These are phyloP conservation scores for Funneliformis geosporum DNA, from an alignment of 192 early-diverging fungal genomes.

Conservation along the genomic window DNA sequence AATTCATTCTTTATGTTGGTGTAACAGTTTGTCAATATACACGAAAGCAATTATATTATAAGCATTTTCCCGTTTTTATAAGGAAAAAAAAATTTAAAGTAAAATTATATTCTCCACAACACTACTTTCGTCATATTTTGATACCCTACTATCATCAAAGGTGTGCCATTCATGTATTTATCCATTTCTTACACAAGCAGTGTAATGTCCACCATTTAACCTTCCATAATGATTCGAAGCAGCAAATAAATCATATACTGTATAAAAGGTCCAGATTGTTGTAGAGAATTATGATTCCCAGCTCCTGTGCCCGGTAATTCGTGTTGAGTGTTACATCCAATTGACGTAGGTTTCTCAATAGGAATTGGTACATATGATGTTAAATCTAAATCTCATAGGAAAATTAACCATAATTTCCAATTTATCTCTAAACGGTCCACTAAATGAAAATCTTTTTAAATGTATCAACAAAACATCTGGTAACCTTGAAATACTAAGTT, in stretches of 20 bases:
- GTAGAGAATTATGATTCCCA: not conserved
- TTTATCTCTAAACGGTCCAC: conserved; percentile 93
- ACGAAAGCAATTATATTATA: not conserved
- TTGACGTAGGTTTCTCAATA: conserved; percentile 15
- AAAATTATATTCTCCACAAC: conserved; percentile 50
- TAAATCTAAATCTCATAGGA: conserved; percentile 70
- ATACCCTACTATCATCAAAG: conserved; percentile 84
- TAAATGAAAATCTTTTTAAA: conserved; percentile 90
- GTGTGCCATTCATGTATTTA: conserved; percentile 72
- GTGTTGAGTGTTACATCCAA: not conserved
- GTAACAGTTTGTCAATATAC: not conserved
- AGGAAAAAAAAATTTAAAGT: not conserved
- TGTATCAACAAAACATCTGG: conserved; percentile 92
- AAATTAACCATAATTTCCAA: conserved; percentile 86
- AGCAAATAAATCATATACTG: conserved; percentile 80
- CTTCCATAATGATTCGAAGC: conserved; percentile 79
- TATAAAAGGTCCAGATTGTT: conserved; percentile 35
- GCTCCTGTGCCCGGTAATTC: conserved; percentile 7
- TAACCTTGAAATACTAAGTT: conserved; percentile 72
- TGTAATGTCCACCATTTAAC: conserved; percentile 78
- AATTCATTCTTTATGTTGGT: no score
- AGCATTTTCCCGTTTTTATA: not conserved
- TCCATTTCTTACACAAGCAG: conserved; percentile 67
- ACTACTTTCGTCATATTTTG: conserved; percentile 53
- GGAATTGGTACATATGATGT: conserved; percentile 51